A percentile compares a stretch with the other conserved stretches of the same genome.
phyloP scores from a whole-genome alignment of 1,139 yeast species.

The Hansenula sp. region DNA sequence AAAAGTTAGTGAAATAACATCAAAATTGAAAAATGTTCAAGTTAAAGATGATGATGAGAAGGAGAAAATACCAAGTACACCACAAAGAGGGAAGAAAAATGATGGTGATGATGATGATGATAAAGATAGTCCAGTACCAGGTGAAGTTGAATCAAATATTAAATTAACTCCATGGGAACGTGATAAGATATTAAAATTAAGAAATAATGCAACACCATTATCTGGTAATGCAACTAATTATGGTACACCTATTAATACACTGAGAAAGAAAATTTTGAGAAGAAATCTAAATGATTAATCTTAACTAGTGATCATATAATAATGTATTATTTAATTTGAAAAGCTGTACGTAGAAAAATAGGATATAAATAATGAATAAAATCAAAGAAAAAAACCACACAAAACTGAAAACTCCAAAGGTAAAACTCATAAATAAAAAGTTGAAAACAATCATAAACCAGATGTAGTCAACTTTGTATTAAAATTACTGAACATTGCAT shows the following conservation, averaged over 20 bases:
- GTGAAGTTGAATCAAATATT: conserved; percentile 5
- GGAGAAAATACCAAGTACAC: not conserved
- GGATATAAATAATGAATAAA: not conserved
- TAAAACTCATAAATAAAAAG: not conserved
- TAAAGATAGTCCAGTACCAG: conserved; percentile 9
- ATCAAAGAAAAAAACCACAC: not conserved
- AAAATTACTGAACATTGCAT: conserved; percentile 1
- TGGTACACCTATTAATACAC: conserved; percentile 3
- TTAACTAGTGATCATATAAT: too few relatives aligned
- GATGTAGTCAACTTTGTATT: conserved; percentile 2
- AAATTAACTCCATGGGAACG: conserved; percentile 14
- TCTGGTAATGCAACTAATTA: not conserved
- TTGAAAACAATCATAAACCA: not conserved
- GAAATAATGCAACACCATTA: not conserved
- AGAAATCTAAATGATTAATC: conserved; percentile 1
- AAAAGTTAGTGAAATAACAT: conserved; percentile 1
- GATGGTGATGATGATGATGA: not conserved
- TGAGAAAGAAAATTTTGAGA: conserved; percentile 4
- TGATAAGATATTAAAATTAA: conserved; percentile 4
- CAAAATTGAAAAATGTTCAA: not conserved
- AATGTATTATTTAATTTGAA: too few relatives aligned
- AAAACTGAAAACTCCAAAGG: not conserved
- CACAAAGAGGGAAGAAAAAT: not conserved
- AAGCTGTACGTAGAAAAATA: too few relatives aligned
- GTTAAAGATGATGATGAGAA: not conserved